Base-by-base conservation (phyloP, 2,329 filamentous ascomycete genomes). In the Penicillium sp. region DNA sequence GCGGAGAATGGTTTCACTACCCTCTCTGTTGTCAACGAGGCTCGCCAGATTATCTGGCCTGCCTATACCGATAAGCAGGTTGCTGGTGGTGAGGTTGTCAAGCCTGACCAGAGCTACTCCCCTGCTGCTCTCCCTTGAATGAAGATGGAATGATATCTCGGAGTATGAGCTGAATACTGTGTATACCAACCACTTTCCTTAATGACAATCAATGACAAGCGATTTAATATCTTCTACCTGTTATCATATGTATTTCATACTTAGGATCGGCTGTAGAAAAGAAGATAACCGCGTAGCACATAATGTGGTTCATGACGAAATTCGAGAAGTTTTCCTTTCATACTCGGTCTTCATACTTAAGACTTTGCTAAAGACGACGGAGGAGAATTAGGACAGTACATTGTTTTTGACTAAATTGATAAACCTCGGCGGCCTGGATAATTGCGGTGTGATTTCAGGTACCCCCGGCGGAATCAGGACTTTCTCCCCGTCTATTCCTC, bases 11-110 rank as follows among this genome's bases (percentile, higher is more conserved):
- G 80, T 60, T 84, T 83, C 74, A 83, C 81, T 25, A 82, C 79
- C 23, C 69, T 84, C 29, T 73, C 78, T 21, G 77, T 84, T 50
- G 75, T 78, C 45, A 69, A 73, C 59, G 69, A 68, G 46, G 70
- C 75, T 58, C 55, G 50, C 35, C 57, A 65, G 50, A 83, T 84
- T 53, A 66, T 76, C 57, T 84, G 73, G 71, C 81, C 82, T 31
- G 73, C 78, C 39, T 85, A 83, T 66, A 80, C 75, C 62, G 82
- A 84, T 62, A 73, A 71, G 49, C 74, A 82, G 71, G 71, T 84
- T 23, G 68, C 65, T 12, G 66, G 60, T 40, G 79, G 77, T 46
- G 65, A 72, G 50, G 72, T 75, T 37, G 80, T 82, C 59, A 75
- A 68, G 50, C 80, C 80, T 21, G 75, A 83, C 70, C 75, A 78